These are phyloP conservation scores for Marsdenia floribunda DNA, from an alignment of 257 asterid genomes.

Conservation along the genomic window DNA sequence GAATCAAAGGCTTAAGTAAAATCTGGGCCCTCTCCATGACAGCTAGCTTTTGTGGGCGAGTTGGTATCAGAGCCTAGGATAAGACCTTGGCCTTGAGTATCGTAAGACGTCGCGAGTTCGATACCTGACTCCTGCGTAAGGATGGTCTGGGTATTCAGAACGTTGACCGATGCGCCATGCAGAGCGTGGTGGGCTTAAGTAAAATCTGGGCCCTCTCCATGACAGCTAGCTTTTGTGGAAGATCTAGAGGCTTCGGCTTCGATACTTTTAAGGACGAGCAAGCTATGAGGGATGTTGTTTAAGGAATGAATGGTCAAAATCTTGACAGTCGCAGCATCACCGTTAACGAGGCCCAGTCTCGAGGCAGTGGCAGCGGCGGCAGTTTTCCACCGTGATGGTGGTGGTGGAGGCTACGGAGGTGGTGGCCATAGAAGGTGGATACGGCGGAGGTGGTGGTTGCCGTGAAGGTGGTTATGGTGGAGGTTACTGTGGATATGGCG, in stretches of 20 bases:
- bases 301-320: slow-evolving; percentile 75
- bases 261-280: slow-evolving; percentile 79
- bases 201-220: too few relatives aligned
- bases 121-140: too few relatives aligned
- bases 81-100: too few relatives aligned
- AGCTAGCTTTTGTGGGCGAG: too few relatives aligned
- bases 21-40: too few relatives aligned
- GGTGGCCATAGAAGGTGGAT: slow-evolving; percentile 11
- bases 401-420: slow-evolving; percentile 24
- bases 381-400: slow-evolving; percentile 37
- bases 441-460: slow-evolving; percentile 9
- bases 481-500: slow-evolving; percentile 28
- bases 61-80: too few relatives aligned
- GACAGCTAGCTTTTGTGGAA: slow-evolving; percentile 92
- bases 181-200: too few relatives aligned
- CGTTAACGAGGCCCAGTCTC: slow-evolving; percentile 88
- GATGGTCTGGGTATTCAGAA: too few relatives aligned
- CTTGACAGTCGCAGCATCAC: slow-evolving; percentile 89
- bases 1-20: slow-evolving; percentile 98
- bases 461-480: slow-evolving; percentile 31
- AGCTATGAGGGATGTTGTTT: slow-evolving; percentile 70
- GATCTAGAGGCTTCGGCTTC: slow-evolving; percentile 94
- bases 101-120: too few relatives aligned
- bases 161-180: too few relatives aligned
- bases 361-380: slow-evolving; percentile 58